phyloP scores from a whole-genome alignment of 176 grass and related monocot genomes.

The Phragmites australis region DNA sequence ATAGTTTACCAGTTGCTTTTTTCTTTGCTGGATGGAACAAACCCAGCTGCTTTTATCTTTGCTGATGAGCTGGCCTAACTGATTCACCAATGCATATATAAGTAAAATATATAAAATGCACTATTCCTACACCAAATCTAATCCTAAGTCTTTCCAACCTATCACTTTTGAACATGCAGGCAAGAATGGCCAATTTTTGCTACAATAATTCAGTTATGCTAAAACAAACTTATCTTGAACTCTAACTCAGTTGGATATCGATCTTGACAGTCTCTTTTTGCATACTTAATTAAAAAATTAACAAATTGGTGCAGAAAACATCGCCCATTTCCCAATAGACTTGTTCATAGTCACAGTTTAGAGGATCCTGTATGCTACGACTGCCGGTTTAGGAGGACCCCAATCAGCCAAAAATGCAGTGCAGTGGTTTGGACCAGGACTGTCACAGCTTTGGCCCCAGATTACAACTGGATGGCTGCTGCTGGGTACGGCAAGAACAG shows the following conservation, averaged over 20 bases:
- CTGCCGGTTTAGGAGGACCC: conserved; percentile 31
- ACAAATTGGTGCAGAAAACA: not conserved
- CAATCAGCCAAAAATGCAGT: conserved; percentile 31
- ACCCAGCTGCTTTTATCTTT: no score
- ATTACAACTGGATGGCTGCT: conserved; percentile 45
- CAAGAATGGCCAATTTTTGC: no score
- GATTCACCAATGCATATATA: no score
- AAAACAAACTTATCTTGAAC: not conserved
- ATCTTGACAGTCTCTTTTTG: not conserved
- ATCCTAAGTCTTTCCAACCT: no score
- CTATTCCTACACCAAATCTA: no score
- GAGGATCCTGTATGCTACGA: conserved; percentile 9
- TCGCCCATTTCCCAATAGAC: not conserved
- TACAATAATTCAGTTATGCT: no score
- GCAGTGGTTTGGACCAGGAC: conserved; percentile 30
- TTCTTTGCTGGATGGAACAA: not conserved
- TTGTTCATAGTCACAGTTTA: not conserved
- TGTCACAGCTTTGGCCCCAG: conserved; percentile 37
- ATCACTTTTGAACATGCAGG: no score
- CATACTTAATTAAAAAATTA: not conserved
- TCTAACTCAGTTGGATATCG: not conserved
- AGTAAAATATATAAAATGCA: no score
- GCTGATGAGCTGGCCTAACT: no score
- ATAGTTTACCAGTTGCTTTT: conserved; percentile 8
- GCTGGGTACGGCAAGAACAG: conserved; percentile 28